These are phyloP conservation scores for Eruca vesicaria DNA, from an alignment of 441 rosid genomes.

Conservation along the genomic window DNA sequence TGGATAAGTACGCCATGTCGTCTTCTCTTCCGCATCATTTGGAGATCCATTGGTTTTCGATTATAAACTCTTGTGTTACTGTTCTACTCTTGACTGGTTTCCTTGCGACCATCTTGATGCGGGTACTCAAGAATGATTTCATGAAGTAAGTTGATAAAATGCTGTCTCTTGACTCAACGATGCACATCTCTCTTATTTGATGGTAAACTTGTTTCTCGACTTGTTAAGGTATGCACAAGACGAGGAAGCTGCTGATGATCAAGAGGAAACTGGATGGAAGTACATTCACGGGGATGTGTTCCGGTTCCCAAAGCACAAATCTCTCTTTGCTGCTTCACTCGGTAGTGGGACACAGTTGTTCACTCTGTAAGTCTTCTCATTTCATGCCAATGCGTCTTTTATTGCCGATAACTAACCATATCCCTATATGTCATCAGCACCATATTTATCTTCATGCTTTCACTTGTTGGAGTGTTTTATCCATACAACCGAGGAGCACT, in stretches of 20 bases:
- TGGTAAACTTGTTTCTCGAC: not conserved
- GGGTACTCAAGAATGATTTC: no score
- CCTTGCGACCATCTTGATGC: slow-evolving; percentile 88
- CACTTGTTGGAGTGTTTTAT: slow-evolving; percentile 81
- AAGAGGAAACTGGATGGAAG: slow-evolving; percentile 95
- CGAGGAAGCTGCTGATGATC: slow-evolving; percentile 87
- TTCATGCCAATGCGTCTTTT: not conserved
- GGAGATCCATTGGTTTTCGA: no score
- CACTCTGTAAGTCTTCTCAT: slow-evolving; percentile 48
- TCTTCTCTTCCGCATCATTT: no score
- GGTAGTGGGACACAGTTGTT: slow-evolving; percentile 76
- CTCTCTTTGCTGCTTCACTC: slow-evolving; percentile 68
- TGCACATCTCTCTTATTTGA: not conserved
- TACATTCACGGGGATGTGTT: slow-evolving; percentile 88
- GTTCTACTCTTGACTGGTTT: slow-evolving; percentile 87
- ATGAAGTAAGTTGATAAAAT: slow-evolving; percentile 54
- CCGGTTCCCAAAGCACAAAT: slow-evolving; percentile 69
- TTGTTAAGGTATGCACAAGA: slow-evolving; percentile 71
- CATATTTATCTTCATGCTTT: slow-evolving; percentile 68
- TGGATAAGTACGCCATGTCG: slow-evolving; percentile 79
- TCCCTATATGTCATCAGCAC: slow-evolving; percentile 41
- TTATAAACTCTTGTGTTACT: slow-evolving; percentile 76
- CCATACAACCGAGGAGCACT: slow-evolving; percentile 88
- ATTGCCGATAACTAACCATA: not conserved
- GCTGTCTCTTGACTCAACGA: not conserved